Conservation (phyloP, 2,329 filamentous ascomycete genomes). For the Ophiocordyceps unilateralis region DNA sequence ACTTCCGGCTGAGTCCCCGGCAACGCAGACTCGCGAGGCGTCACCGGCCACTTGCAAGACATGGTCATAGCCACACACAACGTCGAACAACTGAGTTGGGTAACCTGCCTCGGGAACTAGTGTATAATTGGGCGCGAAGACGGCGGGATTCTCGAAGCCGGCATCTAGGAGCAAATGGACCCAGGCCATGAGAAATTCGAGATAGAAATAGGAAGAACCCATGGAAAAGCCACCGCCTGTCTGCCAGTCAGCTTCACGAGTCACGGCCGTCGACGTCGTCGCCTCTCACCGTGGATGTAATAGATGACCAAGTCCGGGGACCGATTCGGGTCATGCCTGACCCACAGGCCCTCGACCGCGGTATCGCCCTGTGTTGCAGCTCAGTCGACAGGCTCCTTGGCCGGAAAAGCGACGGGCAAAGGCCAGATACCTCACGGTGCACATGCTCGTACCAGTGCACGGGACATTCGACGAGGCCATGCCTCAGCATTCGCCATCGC, state of each 20-base stretch:
- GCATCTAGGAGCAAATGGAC: conserved; percentile 42
- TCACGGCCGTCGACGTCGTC: background rate
- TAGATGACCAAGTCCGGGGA: conserved; percentile 65
- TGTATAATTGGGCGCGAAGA: conserved; percentile 68
- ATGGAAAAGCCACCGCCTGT: conserved; percentile 66
- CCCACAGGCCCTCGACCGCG: conserved; percentile 49
- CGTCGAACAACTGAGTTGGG: conserved; percentile 56
- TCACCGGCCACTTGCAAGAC: conserved; percentile 41
- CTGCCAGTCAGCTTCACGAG: background rate
- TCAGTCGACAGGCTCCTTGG: background rate
- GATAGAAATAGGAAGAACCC: conserved; percentile 69
- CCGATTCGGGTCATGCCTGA: conserved; percentile 39
- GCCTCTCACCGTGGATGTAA: conserved; percentile 55
- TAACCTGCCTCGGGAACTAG: conserved; percentile 59
- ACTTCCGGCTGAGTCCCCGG: conserved; percentile 66
- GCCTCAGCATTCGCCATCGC: conserved; percentile 56
- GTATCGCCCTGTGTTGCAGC: conserved; percentile 15
- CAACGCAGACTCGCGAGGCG: conserved; percentile 48
- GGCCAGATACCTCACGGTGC: conserved; percentile 11
- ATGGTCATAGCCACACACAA: conserved; percentile 52
- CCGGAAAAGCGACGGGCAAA: background rate
- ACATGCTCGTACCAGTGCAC: conserved; percentile 42
- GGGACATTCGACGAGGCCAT: conserved; percentile 46
- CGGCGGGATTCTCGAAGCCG: conserved; percentile 57
- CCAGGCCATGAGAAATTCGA: conserved; percentile 67